Base-by-base conservation (phyloP, 441 rosid species). In the Adansonia grandidieri region DNA sequence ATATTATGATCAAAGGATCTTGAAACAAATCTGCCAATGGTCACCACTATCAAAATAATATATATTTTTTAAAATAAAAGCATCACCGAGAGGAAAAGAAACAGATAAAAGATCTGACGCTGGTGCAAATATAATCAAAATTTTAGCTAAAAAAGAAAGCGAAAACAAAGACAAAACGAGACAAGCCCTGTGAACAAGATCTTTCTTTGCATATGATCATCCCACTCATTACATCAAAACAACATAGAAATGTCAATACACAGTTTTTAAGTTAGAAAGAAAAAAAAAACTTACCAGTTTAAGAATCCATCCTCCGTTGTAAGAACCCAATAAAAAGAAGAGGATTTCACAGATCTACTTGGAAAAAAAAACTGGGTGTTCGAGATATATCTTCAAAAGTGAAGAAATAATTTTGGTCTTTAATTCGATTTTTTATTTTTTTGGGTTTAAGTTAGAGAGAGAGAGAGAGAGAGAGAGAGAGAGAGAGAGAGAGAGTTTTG, bases 261-360 rank as follows among this genome's bases (percentile, higher is more conserved):
- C 47, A 74, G 28, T 9, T 19, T 28, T 28, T 28, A 28, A 28
- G 32, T 28, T 28, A 28, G 2, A 28, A 19, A 17, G 57, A 77
- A 67, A n/a, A 58, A 78, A 73, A 47, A 28, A 62, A 0, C 86
- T 85, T 85, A 86, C 91, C 84, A 71, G 69, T 65, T 84, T 44
- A 79, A 24, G 73, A 80, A 73, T 60, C 74, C 82, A 79, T 78
- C 13, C 83, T 32, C 11, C 54, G 45, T 14, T 62, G 44, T 54
- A 80, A 77, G 69, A 71, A 73, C 28, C 60, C 62, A 17, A 78
- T 65, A 48, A 47, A 77, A 69, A 13, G 22, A 24, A 78, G 72
- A 47, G 53, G 58, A 22, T 67, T 71, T 70, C 63, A 47, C 80
- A 88, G 89, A 86, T 86, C 91, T 88, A 84, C 73, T 60, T 6